Evolutionary conservation across 2,329 filamentous ascomycete genomes (phyloP).

Genomic region (Macrophomina tecta): DNA sequence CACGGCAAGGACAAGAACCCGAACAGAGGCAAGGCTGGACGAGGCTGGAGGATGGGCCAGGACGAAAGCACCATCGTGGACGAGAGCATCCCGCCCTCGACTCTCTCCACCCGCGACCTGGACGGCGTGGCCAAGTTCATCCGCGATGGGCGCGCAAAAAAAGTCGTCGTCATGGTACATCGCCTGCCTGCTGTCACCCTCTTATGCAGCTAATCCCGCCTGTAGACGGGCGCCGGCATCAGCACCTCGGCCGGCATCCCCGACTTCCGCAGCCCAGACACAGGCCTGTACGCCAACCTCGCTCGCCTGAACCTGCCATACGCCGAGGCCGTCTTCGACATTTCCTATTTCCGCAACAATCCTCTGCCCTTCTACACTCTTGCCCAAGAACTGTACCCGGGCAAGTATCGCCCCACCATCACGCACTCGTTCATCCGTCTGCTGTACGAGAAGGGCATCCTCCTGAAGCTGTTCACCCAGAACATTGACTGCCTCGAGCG

Average conservation of each 20-base stretch:
- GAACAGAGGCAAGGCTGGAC: slow-evolving; percentile 34
- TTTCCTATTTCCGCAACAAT: slow-evolving; percentile 82
- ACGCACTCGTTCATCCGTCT: slow-evolving; percentile 88
- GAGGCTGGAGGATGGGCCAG: slow-evolving; percentile 76
- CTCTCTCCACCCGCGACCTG: slow-evolving; percentile 71
- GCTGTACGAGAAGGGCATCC: slow-evolving; percentile 76
- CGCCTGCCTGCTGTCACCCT: not conserved
- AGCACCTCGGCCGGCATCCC: slow-evolving; percentile 78
- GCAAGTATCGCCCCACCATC: slow-evolving; percentile 85
- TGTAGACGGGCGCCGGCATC: slow-evolving; percentile 82
- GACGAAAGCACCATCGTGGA: slow-evolving; percentile 76
- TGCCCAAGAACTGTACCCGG: slow-evolving; percentile 90
- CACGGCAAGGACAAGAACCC: slow-evolving; percentile 37
- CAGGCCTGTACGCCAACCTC: slow-evolving; percentile 92
- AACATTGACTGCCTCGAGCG: slow-evolving; percentile 97
- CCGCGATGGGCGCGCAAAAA: slow-evolving; percentile 67
- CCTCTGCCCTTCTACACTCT: slow-evolving; percentile 91
- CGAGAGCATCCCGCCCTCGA: slow-evolving; percentile 67
- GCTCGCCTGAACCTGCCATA: slow-evolving; percentile 83
- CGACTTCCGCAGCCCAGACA: slow-evolving; percentile 92
- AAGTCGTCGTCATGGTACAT: slow-evolving; percentile 79
- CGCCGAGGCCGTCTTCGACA: slow-evolving; percentile 93
- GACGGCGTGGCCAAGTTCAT: slow-evolving; percentile 82
- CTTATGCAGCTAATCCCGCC: not conserved
- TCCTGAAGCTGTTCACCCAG: slow-evolving; percentile 91